Conservation (phyloP, 495 filamentous ascomycete species). For the Penicillium cinerascens region DNA sequence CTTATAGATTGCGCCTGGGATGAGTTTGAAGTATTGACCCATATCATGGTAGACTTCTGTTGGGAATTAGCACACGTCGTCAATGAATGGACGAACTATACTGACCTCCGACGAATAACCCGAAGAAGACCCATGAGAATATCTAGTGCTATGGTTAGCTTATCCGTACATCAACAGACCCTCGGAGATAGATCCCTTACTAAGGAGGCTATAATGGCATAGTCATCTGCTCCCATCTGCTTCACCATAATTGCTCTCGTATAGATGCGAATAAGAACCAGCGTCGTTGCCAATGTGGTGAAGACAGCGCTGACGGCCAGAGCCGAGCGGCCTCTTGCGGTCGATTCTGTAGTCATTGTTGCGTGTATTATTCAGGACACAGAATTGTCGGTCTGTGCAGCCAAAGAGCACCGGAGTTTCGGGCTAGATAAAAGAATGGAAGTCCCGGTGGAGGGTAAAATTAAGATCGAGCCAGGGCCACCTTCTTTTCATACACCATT, state of each 20-base stretch:
- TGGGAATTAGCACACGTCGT: constrained; percentile 6
- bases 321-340: constrained; percentile 28
- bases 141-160: constrained; percentile 7
- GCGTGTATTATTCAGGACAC: constrained; percentile 2
- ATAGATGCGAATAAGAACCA: constrained; percentile 37
- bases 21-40: constrained; percentile 29
- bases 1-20: constrained; percentile 18
- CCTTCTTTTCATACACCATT: constrained; percentile 11
- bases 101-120: constrained; percentile 32
- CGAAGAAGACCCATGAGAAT: constrained; percentile 39
- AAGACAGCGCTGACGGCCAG: constrained; percentile 31
- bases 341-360: constrained; percentile 30
- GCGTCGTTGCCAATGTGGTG: constrained; percentile 27
- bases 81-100: neutral
- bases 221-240: constrained; percentile 57
- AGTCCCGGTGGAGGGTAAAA: neutral
- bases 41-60: constrained; percentile 36
- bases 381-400: neutral
- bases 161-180: neutral
- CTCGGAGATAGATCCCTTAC: constrained; percentile 15
- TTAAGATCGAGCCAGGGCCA: constrained; percentile 9
- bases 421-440: neutral
- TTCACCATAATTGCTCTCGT: constrained; percentile 55
- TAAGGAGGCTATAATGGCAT: constrained; percentile 27
- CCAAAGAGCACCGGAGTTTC: neutral